Evolutionary conservation across 1,139 yeast genomes (phyloP), one percentile per base, ranked within the genome.

Genomic region (Yamadazyma membranifaciens): DNA sequence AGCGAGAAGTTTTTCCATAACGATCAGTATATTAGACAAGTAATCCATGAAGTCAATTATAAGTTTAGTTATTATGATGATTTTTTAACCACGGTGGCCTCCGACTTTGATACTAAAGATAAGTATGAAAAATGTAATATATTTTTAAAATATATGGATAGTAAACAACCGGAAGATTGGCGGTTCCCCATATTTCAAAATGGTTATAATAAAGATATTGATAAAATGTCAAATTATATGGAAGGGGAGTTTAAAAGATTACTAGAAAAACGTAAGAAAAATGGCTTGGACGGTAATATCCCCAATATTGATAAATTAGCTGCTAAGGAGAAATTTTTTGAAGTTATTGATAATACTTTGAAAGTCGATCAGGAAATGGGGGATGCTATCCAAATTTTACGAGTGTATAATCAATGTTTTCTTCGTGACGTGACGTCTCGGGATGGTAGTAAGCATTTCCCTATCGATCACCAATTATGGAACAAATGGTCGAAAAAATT

Each of bases 361-460:
- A 28, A 37, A 0, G 50, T 56, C 1, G 65, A 63, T 26, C 60
- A 57, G 22, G 45, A 50, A 14, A 67, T 72, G 73, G 73, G 71
- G 1, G 77, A 72, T 47, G 48, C 63, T 2, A 50, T 57, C 20
- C 56, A 69, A 0, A 25, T 69, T 2, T 36, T 67, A 42, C 42
- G 78, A 33, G 41, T 67, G 2, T 71, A 56, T 42, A 69, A 69
- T 3, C 60, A 64, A 41, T 72, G 76, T 45, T 72, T 65, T 28
- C 6, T 35, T 6, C 16, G 33, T 16, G 22, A 30, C 10, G 7
- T 15, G 3, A 14, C 20, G 20, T 3, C 14, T 9, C 4, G 9
- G 7, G 13, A 15, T 5, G 12, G 12, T 3, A 10, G 3, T 10
- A 13, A 14, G 3, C 31, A 30, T 12, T 15, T 9, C 7, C 35